phyloP scores from a whole-genome alignment of 2,329 filamentous ascomycete genomes.

The Talaromyces sp. region DNA sequence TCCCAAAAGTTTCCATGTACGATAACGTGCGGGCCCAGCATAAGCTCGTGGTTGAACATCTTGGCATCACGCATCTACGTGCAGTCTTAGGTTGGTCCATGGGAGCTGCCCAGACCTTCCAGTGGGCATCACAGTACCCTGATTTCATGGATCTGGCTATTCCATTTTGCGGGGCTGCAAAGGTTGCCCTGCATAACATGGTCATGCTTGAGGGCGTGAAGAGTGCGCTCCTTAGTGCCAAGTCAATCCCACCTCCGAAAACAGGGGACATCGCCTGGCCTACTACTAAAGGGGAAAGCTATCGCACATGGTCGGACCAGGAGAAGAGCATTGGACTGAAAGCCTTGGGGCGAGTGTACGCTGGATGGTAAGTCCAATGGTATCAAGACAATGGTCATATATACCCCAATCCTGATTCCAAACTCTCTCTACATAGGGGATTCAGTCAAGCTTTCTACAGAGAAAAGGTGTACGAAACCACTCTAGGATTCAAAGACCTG shows the following conservation, averaged over 20 bases:
- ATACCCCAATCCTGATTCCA: not conserved
- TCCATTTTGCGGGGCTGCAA: constrained; percentile 62
- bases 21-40: constrained; percentile 68
- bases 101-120: constrained; percentile 62
- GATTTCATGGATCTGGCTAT: constrained; percentile 61
- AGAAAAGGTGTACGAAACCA: constrained; percentile 60
- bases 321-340: constrained; percentile 57
- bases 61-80: constrained; percentile 55
- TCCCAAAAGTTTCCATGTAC: constrained; percentile 59
- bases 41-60: constrained; percentile 57
- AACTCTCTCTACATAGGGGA: constrained; percentile 45
- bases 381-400: not conserved
- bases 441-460: constrained; percentile 76
- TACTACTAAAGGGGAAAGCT: constrained; percentile 31
- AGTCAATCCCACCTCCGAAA: constrained; percentile 47
- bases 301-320: constrained; percentile 47
- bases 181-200: constrained; percentile 61
- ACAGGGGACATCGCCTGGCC: constrained; percentile 40
- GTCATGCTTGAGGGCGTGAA: constrained; percentile 64
- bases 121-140: constrained; percentile 59
- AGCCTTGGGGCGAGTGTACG: constrained; percentile 69
- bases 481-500: constrained; percentile 60
- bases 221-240: constrained; percentile 53
- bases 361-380: constrained; percentile 52
- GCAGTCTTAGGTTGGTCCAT: constrained; percentile 67